phyloP scores from a whole-genome alignment of 441 rosid genomes.

The Jatropha multifida region DNA sequence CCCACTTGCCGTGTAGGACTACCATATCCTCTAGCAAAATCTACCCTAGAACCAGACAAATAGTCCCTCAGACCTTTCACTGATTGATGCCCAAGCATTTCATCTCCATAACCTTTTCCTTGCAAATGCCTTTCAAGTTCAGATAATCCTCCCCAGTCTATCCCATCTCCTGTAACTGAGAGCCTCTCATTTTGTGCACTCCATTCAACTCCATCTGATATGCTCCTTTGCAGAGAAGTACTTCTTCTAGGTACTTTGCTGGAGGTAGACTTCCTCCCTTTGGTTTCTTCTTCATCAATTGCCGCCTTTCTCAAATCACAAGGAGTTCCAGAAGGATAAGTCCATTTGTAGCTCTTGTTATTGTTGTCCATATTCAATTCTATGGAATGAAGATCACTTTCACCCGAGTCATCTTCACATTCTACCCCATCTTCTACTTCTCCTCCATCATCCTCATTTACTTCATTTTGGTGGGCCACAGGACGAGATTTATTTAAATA shows the following conservation, averaged over 20 bases:
- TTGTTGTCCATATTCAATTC: conserved; percentile 69
- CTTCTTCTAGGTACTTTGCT: conserved; percentile 51
- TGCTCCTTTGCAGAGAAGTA: conserved; percentile 68
- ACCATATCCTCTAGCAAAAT: conserved; percentile 48
- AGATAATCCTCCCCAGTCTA: conserved; percentile 58
- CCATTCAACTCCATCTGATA: conserved; percentile 87
- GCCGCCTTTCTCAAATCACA: conserved; percentile 35
- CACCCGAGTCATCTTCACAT: conserved; percentile 60
- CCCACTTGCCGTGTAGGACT: conserved; percentile 49
- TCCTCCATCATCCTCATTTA: conserved; percentile 58
- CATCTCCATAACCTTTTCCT: conserved; percentile 53
- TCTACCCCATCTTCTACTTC: conserved; percentile 64
- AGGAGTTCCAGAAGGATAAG: conserved; percentile 39
- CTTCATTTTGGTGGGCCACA: conserved; percentile 43
- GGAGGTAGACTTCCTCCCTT: conserved; percentile 68
- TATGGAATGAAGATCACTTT: conserved; percentile 87
- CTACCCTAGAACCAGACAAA: conserved; percentile 49
- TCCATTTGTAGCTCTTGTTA: conserved; percentile 66
- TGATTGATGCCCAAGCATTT: conserved; percentile 60
- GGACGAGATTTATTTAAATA: conserved; percentile 48
- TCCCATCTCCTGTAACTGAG: conserved; percentile 43
- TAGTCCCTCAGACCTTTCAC: conserved; percentile 66
- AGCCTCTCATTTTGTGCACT: conserved; percentile 52
- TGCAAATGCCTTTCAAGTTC: conserved; percentile 47
- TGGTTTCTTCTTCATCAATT: conserved; percentile 49